A percentile compares a stretch with the other conserved stretches of the same genome.
phyloP scores from a whole-genome alignment of 2,329 filamentous ascomycete species.

The Bretziella fagacearum region DNA sequence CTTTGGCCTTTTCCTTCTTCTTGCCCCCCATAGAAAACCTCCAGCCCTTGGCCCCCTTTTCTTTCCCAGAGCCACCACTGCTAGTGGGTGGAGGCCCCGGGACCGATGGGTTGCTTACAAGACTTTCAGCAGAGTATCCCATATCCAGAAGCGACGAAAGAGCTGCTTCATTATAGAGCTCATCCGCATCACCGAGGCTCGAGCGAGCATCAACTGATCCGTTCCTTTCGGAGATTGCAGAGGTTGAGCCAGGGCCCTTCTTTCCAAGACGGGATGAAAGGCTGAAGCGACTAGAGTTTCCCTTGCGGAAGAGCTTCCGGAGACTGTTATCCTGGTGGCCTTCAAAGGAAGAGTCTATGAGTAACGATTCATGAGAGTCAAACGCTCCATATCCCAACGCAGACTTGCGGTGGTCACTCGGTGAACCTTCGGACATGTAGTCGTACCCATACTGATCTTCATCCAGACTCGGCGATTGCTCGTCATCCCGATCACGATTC shows the following conservation, averaged over 20 bases:
- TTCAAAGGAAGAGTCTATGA: slow-evolving; percentile 31
- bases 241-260: slow-evolving; percentile 38
- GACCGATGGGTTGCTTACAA: slow-evolving; percentile 38
- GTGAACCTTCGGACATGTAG: slow-evolving; percentile 27
- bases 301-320: slow-evolving; percentile 45
- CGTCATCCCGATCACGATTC: slow-evolving; percentile 15
- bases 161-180: slow-evolving; percentile 30
- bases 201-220: slow-evolving; percentile 34
- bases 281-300: slow-evolving; percentile 49
- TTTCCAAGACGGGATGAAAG: slow-evolving; percentile 40
- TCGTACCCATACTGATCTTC: slow-evolving; percentile 16
- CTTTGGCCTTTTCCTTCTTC: slow-evolving; percentile 30
- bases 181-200: slow-evolving; percentile 40
- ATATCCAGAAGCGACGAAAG: slow-evolving; percentile 13
- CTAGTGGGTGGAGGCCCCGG: slow-evolving; percentile 22
- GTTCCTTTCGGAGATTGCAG: slow-evolving; percentile 39
- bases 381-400: slow-evolving; percentile 34
- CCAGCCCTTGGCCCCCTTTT: slow-evolving; percentile 33
- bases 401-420: slow-evolving; percentile 36
- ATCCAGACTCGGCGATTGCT: background rate
- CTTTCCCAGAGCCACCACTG: slow-evolving; percentile 16
- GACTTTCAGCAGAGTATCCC: slow-evolving; percentile 28
- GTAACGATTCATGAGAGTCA: slow-evolving; percentile 45
- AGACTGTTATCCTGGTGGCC: slow-evolving; percentile 38
- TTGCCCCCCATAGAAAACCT: slow-evolving; percentile 45